Base-by-base conservation (phyloP, 208 protist species). In the Sergeia podlipaevii region DNA sequence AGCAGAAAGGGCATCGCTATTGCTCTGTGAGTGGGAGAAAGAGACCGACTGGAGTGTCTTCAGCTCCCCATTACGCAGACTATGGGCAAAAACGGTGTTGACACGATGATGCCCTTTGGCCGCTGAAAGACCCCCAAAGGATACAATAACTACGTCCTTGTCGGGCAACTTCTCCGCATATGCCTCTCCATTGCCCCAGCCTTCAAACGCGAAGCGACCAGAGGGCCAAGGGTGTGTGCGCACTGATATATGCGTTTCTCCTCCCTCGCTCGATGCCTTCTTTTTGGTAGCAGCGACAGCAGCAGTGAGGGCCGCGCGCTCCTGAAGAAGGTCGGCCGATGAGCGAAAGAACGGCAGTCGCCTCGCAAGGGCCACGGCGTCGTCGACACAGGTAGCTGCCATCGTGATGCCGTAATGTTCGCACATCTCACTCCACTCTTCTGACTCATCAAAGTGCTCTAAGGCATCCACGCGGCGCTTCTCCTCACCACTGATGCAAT, bases 401-500 rank as follows among this genome's bases (percentile, higher is more conserved):
- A 96, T 61, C 6, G 82, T 90, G 53, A 96, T 80, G 56, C 85
- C 85, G 63, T 96, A 96, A 62, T 96, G 89, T 49, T 91, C 83
- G 56, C 89, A 96, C 85, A 93, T 96, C 60, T 96, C 89, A 38
- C 63, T 70, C 82, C 86, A 96, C 59, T 93, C 86, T 56, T 96
- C 89, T 1, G 66, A 18, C 58, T 96, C 89, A 57, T 96, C 89
- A 74, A 94, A 94, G 21, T 77, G 65, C 52, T 96, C 86, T 21
- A 96, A 44, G 5, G 60, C 66, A 24, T 88, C 69, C 15, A 94
- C 71, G 6, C 89, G 82, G 3, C n/a, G 23, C 20, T 36, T 36
- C 34, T 96, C 83, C 3, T 36, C 66, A 1, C 61, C 78, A 13
- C 44, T n/a, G 30, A 92, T 49, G 45, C 80, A 75, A 28, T 72